Conservation (phyloP, 2,329 filamentous ascomycete species). For the Sarocladium oryzae region DNA sequence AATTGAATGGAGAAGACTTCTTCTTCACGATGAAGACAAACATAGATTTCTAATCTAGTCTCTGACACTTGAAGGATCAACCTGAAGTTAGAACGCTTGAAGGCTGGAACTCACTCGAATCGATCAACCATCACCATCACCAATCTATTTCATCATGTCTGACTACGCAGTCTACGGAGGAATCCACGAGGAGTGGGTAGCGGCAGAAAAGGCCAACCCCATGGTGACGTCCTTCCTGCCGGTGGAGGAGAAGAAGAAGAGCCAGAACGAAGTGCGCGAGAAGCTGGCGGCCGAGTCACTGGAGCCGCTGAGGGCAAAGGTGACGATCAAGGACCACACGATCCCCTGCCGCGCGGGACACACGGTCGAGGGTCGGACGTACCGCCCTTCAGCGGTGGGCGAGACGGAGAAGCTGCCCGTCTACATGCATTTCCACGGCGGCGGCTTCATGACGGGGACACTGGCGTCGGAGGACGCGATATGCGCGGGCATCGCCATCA, state of each 20-base stretch:
- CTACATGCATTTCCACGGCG: constrained; percentile 47
- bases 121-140: background rate
- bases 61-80: too few species aligned
- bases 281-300: background rate
- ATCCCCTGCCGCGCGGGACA: constrained; percentile 20
- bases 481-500: constrained; percentile 40
- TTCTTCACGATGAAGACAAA: too few species aligned
- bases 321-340: constrained; percentile 27
- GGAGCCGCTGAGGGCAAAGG: constrained; percentile 12
- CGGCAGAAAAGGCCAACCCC: constrained; percentile 20
- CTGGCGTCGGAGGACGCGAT: constrained; percentile 45
- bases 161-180: constrained; percentile 29
- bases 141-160: background rate
- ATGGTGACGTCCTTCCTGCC: background rate
- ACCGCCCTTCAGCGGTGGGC: background rate
- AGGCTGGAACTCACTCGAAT: too few species aligned
- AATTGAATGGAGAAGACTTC: too few species aligned
- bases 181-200: constrained; percentile 37
- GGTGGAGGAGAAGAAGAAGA: background rate
- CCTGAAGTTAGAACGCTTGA: too few species aligned
- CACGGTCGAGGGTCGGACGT: constrained; percentile 17
- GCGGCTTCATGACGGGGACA: constrained; percentile 50
- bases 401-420: constrained; percentile 31
- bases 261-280: background rate
- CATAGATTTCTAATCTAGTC: too few species aligned